Evolutionary conservation across 2,329 filamentous ascomycete genomes (phyloP).

Genomic region (Geosmithia morbida): DNA sequence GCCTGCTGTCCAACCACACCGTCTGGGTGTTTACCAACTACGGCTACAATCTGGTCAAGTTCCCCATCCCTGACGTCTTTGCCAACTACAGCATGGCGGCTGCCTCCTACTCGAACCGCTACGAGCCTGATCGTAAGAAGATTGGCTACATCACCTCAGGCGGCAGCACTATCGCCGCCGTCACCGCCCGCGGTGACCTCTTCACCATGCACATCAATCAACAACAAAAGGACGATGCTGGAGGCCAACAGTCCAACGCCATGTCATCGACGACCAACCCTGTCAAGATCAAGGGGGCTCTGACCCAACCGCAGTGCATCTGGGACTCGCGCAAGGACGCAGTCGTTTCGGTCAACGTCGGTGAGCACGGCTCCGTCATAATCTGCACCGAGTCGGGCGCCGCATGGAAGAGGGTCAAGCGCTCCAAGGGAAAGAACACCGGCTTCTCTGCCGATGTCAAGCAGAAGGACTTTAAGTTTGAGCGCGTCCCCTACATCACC

Average conservation of each 20-base stretch:
- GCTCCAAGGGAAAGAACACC: slow-evolving; percentile 62
- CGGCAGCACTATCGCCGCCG: slow-evolving; percentile 80
- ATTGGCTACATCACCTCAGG: slow-evolving; percentile 70
- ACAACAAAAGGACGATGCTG: slow-evolving; percentile 41
- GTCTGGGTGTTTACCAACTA: slow-evolving; percentile 95
- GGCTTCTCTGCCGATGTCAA: slow-evolving; percentile 35
- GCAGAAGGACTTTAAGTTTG: slow-evolving; percentile 88
- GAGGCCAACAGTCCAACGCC: slow-evolving; percentile 29
- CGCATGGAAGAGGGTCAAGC: slow-evolving; percentile 79
- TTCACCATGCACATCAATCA: slow-evolving; percentile 64
- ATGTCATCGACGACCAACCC: slow-evolving; percentile 77
- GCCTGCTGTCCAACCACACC: slow-evolving; percentile 72
- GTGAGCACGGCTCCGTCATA: slow-evolving; percentile 88
- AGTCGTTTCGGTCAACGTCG: slow-evolving; percentile 73
- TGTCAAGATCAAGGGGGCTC: slow-evolving; percentile 70
- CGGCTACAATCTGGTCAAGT: slow-evolving; percentile 81
- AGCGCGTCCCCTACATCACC: slow-evolving; percentile 76
- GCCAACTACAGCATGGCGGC: slow-evolving; percentile 54
- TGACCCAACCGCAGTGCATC: slow-evolving; percentile 65
- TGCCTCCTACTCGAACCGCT: slow-evolving; percentile 34
- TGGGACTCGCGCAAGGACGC: slow-evolving; percentile 86
- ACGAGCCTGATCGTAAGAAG: slow-evolving; percentile 49
- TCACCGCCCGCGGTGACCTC: slow-evolving; percentile 73
- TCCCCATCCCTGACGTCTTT: slow-evolving; percentile 59
- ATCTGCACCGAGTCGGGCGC: slow-evolving; percentile 85